Percentiles rank a stretch among this genome's conserved stretches.
These are phyloP conservation scores for Exophiala mesophila DNA, from an alignment of 2,329 filamentous ascomycete species.

Conservation along the genomic window DNA sequence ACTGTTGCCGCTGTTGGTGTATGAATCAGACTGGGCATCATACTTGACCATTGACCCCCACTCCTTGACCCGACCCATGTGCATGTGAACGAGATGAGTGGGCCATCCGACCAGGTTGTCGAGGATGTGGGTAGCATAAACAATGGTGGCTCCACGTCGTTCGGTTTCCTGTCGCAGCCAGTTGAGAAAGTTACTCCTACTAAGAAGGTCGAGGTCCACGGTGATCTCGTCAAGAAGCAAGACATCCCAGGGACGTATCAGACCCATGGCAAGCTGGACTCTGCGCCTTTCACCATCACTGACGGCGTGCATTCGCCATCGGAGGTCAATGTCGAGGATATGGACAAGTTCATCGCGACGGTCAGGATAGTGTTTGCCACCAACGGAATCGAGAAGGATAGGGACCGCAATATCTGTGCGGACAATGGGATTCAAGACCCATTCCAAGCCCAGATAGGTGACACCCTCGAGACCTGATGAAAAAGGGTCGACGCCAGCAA, in stretches of 20 bases:
- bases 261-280: constrained; percentile 93
- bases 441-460: constrained; percentile 94
- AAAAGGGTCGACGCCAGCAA: constrained; percentile 87
- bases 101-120: constrained; percentile 95
- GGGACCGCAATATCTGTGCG: constrained; percentile 89
- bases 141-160: constrained; percentile 75
- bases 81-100: constrained; percentile 93
- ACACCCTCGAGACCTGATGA: constrained; percentile 84
- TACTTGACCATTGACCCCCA: constrained; percentile 72
- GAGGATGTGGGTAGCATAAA: constrained; percentile 95
- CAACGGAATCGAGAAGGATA: constrained; percentile 78
- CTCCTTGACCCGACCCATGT: constrained; percentile 79
- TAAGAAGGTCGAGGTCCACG: constrained; percentile 87
- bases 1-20: constrained; percentile 62
- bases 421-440: constrained; percentile 96
- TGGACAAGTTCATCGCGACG: constrained; percentile 79
- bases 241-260: constrained; percentile 85
- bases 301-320: constrained; percentile 94
- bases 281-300: constrained; percentile 85
- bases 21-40: constrained; percentile 34
- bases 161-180: constrained; percentile 89
- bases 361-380: constrained; percentile 74
- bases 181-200: constrained; percentile 73
- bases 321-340: constrained; percentile 86
- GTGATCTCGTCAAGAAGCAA: constrained; percentile 94